phyloP scores from a whole-genome alignment of 306 rosid species.

The Prunus campanulata region DNA sequence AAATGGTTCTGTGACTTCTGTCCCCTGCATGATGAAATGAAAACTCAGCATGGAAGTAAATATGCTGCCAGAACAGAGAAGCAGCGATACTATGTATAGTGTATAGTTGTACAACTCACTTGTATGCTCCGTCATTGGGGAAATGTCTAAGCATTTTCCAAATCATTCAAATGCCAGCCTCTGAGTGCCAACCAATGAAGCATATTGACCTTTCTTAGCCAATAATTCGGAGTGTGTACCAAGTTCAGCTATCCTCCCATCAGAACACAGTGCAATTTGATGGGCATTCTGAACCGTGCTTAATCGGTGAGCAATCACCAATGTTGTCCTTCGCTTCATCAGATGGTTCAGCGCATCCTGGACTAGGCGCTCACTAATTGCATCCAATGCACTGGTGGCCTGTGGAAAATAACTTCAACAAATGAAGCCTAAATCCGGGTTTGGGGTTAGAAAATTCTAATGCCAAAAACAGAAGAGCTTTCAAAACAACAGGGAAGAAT shows the following conservation, averaged over 20 bases:
- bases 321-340: constrained; percentile 86
- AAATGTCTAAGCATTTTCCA: constrained; percentile 2
- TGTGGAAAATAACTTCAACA: constrained; percentile 30
- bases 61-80: neutral
- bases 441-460: neutral
- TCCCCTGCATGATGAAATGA: neutral
- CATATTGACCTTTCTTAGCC: constrained; percentile 79
- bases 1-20: neutral
- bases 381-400: constrained; percentile 95
- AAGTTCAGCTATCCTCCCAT: constrained; percentile 65
- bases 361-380: constrained; percentile 83
- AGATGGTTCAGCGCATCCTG: constrained; percentile 77
- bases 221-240: constrained; percentile 78
- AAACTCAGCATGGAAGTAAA: neutral
- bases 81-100: neutral
- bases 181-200: constrained; percentile 79
- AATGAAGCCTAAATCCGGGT: neutral
- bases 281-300: constrained; percentile 92
- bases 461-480: neutral
- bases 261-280: constrained; percentile 77
- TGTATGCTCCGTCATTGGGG: neutral
- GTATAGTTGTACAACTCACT: constrained; percentile 14
- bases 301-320: constrained; percentile 89
- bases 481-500: neutral
- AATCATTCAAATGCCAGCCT: constrained; percentile 88